Percentiles rank a stretch among this genome's conserved stretches.
These are phyloP conservation scores for Podospora tetraspora DNA, from an alignment of 495 filamentous ascomycete genomes.

Conservation along the genomic window DNA sequence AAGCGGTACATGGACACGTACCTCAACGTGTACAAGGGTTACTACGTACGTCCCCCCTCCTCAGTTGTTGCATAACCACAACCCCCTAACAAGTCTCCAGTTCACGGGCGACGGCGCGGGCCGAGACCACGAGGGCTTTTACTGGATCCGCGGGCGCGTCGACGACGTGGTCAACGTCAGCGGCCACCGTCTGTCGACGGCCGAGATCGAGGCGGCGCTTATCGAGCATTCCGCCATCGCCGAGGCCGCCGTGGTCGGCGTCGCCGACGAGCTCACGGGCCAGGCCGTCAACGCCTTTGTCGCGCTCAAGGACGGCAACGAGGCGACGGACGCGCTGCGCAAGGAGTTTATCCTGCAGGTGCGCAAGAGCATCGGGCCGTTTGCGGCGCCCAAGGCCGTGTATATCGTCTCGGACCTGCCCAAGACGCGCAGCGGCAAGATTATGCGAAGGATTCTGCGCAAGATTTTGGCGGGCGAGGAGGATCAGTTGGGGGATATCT, in stretches of 20 bases:
- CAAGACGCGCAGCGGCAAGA: conserved; percentile 96
- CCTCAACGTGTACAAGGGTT: conserved; percentile 94
- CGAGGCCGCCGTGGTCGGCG: conserved; percentile 93
- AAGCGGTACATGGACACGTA: conserved; percentile 99
- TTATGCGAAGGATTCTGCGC: conserved; percentile 93
- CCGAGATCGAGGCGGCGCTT: conserved; percentile 94
- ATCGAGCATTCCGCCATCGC: conserved; percentile 86
- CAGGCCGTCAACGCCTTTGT: conserved; percentile 98
- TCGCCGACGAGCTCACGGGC: conserved; percentile 87
- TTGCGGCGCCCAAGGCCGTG: conserved; percentile 91
- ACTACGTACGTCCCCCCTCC: conserved; percentile 65
- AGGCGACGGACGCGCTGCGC: conserved; percentile 71
- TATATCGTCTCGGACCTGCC: conserved; percentile 87
- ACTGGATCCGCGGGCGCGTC: conserved; percentile 98
- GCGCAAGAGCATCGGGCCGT: conserved; percentile 93
- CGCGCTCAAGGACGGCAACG: conserved; percentile 79
- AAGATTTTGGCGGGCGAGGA: conserved; percentile 97
- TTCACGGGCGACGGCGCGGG: conserved; percentile 98
- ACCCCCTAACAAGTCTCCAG: conserved; percentile 47
- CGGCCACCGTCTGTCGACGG: conserved; percentile 92
- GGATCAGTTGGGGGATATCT: conserved; percentile 88
- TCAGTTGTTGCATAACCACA: neutral
- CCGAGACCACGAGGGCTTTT: conserved; percentile 97
- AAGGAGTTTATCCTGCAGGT: conserved; percentile 95
- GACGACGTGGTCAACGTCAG: conserved; percentile 98